Evolutionary conservation across 768 basidiomycete genomes (phyloP), one percentile per base, ranked within the genome.

Genomic region (Pulveroboletus sp.): DNA sequence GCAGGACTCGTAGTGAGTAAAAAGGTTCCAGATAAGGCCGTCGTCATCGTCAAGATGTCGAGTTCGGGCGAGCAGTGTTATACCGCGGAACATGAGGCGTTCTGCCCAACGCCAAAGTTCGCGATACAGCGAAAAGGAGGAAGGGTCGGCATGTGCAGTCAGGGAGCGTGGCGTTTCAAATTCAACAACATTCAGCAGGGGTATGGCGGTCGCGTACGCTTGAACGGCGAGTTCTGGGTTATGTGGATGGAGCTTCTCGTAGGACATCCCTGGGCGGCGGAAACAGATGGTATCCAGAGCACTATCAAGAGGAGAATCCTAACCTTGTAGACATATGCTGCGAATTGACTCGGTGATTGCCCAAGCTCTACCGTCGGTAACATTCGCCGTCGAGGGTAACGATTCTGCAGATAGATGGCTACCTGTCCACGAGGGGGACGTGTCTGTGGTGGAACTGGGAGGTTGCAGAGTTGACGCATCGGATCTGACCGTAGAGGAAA

Each of bases 61-160:
- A 0, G 69, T 67, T 13, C 76, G 75, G 4, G 89, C 71, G 14
- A 82, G 78, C 0, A 92, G 66, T 2, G 88, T 70, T 36, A 89
- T 76, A 2, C 83, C 84, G n/a, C 94, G 79, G 73, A 88, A 87
- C n/a, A 94, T 71, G 20, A 90, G 74, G 17, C 83, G 76, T 57
- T 95, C 91, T 3, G 80, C 74, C 88, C 90, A 94, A 42, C 92
- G 76, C 75, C 90, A 93, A 10, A 94, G 74, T 59, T 97, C 94
- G 7, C 87, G 85, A 47, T 87, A 82, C 39, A 77, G 77, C 4
- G 70, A 63, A 57, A 92, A 92, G 5, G 82, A 74, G 3, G 77
- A 69, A 70, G 25, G 61, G 49, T 44, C 62, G 1, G 40, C 24
- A 43, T 55, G 63, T 55, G 47, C 54, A 42, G 57, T 60, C 23